A percentile compares a stretch with the other conserved stretches of the same genome.
phyloP scores from a whole-genome alignment of 2,329 filamentous ascomycete species.

The Mycosphaerella sp. region DNA sequence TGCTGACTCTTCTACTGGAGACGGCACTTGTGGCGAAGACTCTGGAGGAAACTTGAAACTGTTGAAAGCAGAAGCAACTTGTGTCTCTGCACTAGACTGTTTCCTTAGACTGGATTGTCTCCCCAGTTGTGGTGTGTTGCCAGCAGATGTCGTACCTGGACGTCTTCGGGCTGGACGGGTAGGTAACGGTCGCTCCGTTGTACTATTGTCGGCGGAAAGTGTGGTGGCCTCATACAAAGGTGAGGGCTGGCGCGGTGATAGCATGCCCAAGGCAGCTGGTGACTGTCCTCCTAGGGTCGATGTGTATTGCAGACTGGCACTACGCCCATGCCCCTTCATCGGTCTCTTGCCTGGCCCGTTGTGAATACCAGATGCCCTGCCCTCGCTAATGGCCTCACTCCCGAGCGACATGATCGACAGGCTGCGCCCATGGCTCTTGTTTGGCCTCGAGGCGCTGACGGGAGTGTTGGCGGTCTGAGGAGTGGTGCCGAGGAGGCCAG shows the following conservation, averaged over 20 bases:
- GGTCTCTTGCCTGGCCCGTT: conserved; percentile 39
- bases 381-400: conserved; percentile 35
- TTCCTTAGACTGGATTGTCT: conserved; percentile 19
- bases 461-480: conserved; percentile 19
- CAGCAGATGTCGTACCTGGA: conserved; percentile 28
- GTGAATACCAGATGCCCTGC: conserved; percentile 12
- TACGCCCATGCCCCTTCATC: conserved; percentile 62
- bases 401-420: conserved; percentile 47
- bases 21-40: conserved; percentile 23
- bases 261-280: conserved; percentile 11
- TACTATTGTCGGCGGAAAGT: conserved; percentile 24
- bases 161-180: conserved; percentile 23
- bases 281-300: conserved; percentile 34
- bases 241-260: conserved; percentile 34
- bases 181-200: conserved; percentile 13
- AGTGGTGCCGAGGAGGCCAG: conserved; percentile 21
- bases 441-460: conserved; percentile 44
- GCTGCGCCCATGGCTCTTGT: conserved; percentile 42
- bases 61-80: conserved; percentile 12
- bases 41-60: conserved; percentile 30
- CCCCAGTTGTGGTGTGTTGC: conserved; percentile 28
- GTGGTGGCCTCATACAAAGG: conserved; percentile 38
- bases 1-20: conserved; percentile 9
- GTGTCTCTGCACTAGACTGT: conserved; percentile 10
- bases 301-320: conserved; percentile 73